Evolutionary conservation across 163 green algal genomes (phyloP).

Genomic region (Prototheca wickerhamii): DNA sequence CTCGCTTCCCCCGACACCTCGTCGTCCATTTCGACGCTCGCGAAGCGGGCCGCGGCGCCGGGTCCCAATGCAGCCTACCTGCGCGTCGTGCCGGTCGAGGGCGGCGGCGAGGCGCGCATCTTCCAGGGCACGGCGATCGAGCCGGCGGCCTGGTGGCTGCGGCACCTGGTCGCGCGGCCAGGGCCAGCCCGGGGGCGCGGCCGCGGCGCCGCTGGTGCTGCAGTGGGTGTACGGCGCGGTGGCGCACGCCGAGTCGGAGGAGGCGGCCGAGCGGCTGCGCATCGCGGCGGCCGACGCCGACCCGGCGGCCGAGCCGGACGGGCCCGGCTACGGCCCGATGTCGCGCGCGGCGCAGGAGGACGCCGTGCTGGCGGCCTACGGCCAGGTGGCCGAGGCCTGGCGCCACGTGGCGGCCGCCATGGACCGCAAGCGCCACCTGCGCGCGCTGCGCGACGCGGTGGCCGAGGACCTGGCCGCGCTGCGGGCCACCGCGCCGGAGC

Average conservation of each 20-base stretch:
- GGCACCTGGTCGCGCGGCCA: constrained; percentile 18
- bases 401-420: constrained; percentile 37
- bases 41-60: too few relatives aligned
- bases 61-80: too few relatives aligned
- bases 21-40: too few relatives aligned
- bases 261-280: background rate
- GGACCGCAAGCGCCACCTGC: constrained; percentile 18
- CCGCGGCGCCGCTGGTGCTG: constrained; percentile 24
- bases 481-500: constrained; percentile 10
- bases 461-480: constrained; percentile 22
- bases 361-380: constrained; percentile 48
- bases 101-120: too few relatives aligned
- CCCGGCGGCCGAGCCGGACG: too few relatives aligned
- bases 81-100: background rate
- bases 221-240: constrained; percentile 58
- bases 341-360: constrained; percentile 25
- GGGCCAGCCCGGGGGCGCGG: too few relatives aligned
- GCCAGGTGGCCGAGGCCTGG: constrained; percentile 56
- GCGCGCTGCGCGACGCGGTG: constrained; percentile 17
- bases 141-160: constrained; percentile 21
- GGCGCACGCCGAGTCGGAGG: constrained; percentile 3
- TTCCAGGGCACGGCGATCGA: background rate
- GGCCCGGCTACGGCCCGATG: background rate
- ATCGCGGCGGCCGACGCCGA: background rate
- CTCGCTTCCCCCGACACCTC: too few relatives aligned